Percentiles rank a stretch among this genome's conserved stretches.
Evolutionary conservation across 2,329 filamentous ascomycete genomes (phyloP).

Genomic region (Plectosphaerella sp.): DNA sequence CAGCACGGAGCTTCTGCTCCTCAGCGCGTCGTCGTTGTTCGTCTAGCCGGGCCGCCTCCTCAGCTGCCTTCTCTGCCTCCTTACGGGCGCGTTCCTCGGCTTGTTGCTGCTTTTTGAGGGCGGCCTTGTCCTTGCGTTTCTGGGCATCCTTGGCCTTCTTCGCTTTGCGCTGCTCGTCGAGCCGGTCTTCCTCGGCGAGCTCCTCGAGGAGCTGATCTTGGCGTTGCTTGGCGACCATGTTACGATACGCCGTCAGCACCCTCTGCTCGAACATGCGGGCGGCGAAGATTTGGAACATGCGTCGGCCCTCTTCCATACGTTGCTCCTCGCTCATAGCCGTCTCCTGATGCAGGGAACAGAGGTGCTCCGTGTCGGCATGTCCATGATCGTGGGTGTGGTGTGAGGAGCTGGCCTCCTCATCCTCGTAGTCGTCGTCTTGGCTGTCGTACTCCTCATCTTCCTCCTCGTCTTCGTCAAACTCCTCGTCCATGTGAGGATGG

Average conservation of each 20-base stretch:
- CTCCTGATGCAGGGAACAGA: constrained; percentile 59
- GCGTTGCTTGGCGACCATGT: constrained; percentile 91
- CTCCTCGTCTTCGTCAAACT: constrained; percentile 65
- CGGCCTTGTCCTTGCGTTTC: constrained; percentile 91
- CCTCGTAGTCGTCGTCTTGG: constrained; percentile 55
- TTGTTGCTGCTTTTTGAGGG: constrained; percentile 78
- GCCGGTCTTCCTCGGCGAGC: constrained; percentile 76
- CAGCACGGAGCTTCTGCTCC: constrained; percentile 75
- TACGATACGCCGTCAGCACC: constrained; percentile 93
- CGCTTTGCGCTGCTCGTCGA: constrained; percentile 74
- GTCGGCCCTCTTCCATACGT: constrained; percentile 95
- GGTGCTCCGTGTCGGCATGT: constrained; percentile 33
- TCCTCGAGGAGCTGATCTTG: constrained; percentile 89
- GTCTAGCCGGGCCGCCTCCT: constrained; percentile 72
- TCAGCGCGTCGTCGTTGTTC: constrained; percentile 75
- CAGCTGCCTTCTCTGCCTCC: constrained; percentile 84
- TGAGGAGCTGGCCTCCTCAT: constrained; percentile 41
- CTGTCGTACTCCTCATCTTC: constrained; percentile 49
- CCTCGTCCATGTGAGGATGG: constrained; percentile 72
- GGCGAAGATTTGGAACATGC: constrained; percentile 99
- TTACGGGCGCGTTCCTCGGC: constrained; percentile 88
- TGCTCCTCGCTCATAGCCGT: constrained; percentile 90
- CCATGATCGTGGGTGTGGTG: constrained; percentile 13
- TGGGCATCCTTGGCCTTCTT: constrained; percentile 94
- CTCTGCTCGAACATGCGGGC: constrained; percentile 99